A percentile compares a stretch with the other conserved stretches of the same genome.
phyloP scores from a whole-genome alignment of 169 alveolate genomes.

The Cryptosporidium bovis region DNA sequence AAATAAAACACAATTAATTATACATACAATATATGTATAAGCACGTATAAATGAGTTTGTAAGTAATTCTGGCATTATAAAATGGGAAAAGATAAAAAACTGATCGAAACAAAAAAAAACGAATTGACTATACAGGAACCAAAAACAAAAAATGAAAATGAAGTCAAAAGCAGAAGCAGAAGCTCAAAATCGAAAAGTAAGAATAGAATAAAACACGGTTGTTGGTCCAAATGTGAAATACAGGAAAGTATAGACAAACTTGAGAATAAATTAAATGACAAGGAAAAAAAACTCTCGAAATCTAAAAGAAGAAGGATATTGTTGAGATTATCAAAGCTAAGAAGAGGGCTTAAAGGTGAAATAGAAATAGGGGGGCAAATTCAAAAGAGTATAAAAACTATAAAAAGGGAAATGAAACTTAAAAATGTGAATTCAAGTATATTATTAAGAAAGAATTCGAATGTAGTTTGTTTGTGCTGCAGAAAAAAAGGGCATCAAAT shows the following conservation, averaged over 20 bases:
- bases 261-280: neutral
- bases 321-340: slow-evolving; percentile 20
- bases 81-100: too few species aligned
- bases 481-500: slow-evolving; percentile 68
- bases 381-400: slow-evolving; percentile 48
- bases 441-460: slow-evolving; percentile 19
- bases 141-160: too few species aligned
- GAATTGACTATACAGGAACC: too few species aligned
- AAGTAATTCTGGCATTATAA: too few species aligned
- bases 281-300: slow-evolving; percentile 16
- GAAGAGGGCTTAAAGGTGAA: slow-evolving; percentile 52
- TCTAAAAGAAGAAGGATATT: slow-evolving; percentile 56
- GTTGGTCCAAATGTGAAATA: slow-evolving; percentile 38
- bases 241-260: slow-evolving; percentile 32
- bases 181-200: slow-evolving; percentile 13
- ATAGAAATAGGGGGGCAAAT: slow-evolving; percentile 66
- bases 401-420: slow-evolving; percentile 49
- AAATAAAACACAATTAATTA: too few species aligned
- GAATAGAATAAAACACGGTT: slow-evolving; percentile 12
- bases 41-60: too few species aligned
- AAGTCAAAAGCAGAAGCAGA: too few species aligned
- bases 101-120: too few species aligned
- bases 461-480: slow-evolving; percentile 60
- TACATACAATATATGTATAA: too few species aligned
- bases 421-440: slow-evolving; percentile 34